phyloP scores from a whole-genome alignment of 148 eudicot genomes.

The Rhododendron williamsianum region DNA sequence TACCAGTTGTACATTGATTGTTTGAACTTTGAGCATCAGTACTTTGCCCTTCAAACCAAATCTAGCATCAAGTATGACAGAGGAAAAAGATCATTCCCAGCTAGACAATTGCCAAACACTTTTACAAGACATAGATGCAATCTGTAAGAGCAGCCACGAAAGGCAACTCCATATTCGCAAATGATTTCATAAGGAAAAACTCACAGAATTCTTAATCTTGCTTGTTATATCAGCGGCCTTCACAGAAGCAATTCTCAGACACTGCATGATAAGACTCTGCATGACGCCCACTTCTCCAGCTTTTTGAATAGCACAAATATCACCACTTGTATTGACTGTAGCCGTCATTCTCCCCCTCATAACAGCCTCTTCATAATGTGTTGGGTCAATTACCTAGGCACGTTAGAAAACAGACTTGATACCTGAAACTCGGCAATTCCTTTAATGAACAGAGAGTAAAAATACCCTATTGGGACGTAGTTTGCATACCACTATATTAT shows the following conservation, averaged over 20 bases:
- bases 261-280: conserved; percentile 58
- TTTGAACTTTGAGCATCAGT: background rate
- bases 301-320: conserved; percentile 89
- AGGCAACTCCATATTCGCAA: background rate
- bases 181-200: conserved; percentile 19
- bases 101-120: background rate
- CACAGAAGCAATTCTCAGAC: conserved; percentile 70
- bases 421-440: background rate
- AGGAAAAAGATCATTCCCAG: background rate
- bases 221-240: conserved; percentile 80
- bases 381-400: conserved; percentile 76
- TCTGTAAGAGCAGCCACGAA: background rate
- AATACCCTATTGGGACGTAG: background rate
- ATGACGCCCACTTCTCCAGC: conserved; percentile 79
- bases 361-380: conserved; percentile 78
- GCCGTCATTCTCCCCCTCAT: conserved; percentile 77
- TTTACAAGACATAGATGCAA: background rate
- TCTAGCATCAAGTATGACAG: background rate
- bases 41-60: too few relatives aligned
- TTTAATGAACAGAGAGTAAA: background rate
- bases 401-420: conserved; percentile 1
- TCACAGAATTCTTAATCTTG: conserved; percentile 67
- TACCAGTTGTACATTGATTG: background rate
- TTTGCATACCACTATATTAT: conserved; percentile 57
- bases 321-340: conserved; percentile 74